Evolutionary conservation across 169 alveolate genomes (phyloP).

Genomic region (Miamiensis avidus): DNA sequence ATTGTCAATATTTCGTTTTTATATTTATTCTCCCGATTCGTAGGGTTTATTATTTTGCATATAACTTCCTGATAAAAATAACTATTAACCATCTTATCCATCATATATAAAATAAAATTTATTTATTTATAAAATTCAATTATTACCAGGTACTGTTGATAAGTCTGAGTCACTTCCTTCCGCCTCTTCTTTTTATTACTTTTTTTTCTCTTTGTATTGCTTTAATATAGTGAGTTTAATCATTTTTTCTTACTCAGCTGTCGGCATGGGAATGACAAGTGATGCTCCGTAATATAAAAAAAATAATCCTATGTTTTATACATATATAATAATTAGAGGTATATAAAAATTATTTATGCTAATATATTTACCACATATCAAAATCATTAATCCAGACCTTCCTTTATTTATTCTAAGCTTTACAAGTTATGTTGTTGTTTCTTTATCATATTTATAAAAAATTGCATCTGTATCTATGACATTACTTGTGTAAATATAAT

Average conservation of each 20-base stretch:
- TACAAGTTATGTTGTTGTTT: slow-evolving; percentile 19
- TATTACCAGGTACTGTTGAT: neutral
- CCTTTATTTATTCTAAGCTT: slow-evolving; percentile 28
- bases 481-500: neutral
- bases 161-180: neutral
- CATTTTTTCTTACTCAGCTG: slow-evolving; percentile 24
- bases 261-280: slow-evolving; percentile 32
- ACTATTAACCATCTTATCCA: too few relatives aligned
- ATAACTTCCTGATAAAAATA: too few relatives aligned
- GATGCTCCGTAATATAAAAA: slow-evolving; percentile 45
- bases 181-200: too few relatives aligned
- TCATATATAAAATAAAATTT: too few relatives aligned
- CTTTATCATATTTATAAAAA: slow-evolving; percentile 11
- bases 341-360: too few relatives aligned
- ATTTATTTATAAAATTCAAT: too few relatives aligned
- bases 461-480: neutral
- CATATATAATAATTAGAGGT: too few relatives aligned
- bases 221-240: slow-evolving; percentile 8
- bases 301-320: slow-evolving; percentile 15
- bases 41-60: too few relatives aligned
- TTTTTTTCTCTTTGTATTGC: slow-evolving; percentile 8
- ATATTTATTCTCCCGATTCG: too few relatives aligned
- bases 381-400: slow-evolving; percentile 44
- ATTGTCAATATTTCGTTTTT: too few relatives aligned
- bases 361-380: neutral